Percentiles rank a stretch among this genome's conserved stretches.
Evolutionary conservation across 768 basidiomycete genomes (phyloP).

Genomic region (Boletus speciosus): DNA sequence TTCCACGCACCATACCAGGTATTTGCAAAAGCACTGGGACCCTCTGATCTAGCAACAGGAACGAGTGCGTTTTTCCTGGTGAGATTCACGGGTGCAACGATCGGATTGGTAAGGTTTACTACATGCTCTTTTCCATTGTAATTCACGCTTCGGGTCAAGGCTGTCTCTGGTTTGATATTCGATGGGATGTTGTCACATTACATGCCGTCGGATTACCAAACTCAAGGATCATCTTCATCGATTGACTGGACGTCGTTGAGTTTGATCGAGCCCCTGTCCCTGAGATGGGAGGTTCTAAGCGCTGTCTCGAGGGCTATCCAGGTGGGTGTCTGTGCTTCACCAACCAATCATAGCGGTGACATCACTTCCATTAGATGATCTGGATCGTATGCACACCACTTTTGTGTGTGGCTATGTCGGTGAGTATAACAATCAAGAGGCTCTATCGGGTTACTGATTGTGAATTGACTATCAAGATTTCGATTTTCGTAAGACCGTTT

Average conservation of each 20-base stretch:
- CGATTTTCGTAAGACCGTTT: constrained; percentile 28
- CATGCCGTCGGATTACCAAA: constrained; percentile 47
- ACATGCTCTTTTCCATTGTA: background rate
- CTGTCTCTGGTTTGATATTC: constrained; percentile 74
- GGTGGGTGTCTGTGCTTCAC: constrained; percentile 36
- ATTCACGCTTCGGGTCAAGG: constrained; percentile 40
- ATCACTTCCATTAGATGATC: constrained; percentile 46
- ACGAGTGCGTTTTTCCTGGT: constrained; percentile 88
- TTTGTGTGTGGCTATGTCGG: constrained; percentile 61
- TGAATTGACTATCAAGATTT: constrained; percentile 19
- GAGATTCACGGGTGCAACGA: constrained; percentile 81
- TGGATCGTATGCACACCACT: constrained; percentile 74
- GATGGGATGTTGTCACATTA: constrained; percentile 46
- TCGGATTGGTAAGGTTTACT: constrained; percentile 60
- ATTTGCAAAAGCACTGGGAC: constrained; percentile 62
- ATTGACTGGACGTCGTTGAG: constrained; percentile 54
- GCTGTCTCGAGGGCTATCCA: constrained; percentile 61
- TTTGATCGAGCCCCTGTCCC: constrained; percentile 42
- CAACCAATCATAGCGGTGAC: constrained; percentile 2
- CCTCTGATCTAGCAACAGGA: constrained; percentile 67
- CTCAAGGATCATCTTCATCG: constrained; percentile 41
- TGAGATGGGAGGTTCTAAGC: constrained; percentile 46
- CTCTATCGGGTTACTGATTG: constrained; percentile 7
- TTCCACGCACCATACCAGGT: constrained; percentile 86
- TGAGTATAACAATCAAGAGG: constrained; percentile 30